Evolutionary conservation across 441 rosid species (phyloP), one percentile per base, ranked within the genome.

Genomic region (Erodium trifolium): DNA sequence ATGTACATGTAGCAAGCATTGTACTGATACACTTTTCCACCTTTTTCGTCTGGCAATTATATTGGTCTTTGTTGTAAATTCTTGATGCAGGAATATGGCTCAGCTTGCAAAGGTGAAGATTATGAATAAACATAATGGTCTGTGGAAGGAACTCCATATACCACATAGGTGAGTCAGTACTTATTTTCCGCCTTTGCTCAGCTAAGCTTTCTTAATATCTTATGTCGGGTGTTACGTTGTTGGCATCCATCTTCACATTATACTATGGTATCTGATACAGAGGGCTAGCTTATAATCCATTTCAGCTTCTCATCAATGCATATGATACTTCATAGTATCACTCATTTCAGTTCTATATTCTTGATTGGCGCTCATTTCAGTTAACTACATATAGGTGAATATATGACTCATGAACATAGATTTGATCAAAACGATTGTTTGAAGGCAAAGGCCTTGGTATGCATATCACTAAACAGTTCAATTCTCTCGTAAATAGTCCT

Each of bases 61-160:
- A n/a, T 5, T 55, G 23, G 16, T 55, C 4, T 7, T 55, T 16
- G 27, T 55, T 55, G 12, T 17, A 7, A 55, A 55, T 17, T 55
- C 16, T 55, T 16, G 14, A 17, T 16, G 66, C 78, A 90, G 97
- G 84, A 90, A 90, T 78, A 84, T 93, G 68, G 91, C 94, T 59
- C 92, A 88, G 74, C 86, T 93, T 63, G 83, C 91, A 2, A 85
- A 84, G 80, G 92, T 90, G 66, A 85, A 82, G 76, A 69, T 87
- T 77, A 84, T 85, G 92, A 84, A 82, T 65, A 86, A 63, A 70
- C 72, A 78, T 67, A 87, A 7, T 7, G 18, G 89, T 69, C 75
- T 84, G 57, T 88, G 96, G 96, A 72, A 87, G 55, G 88, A 85
- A 69, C 97, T 93, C 6, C 63, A 63, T n/a, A 71, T 93, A 78